Base-by-base conservation (phyloP, 345 rosid species). In the Iberis pinnata region DNA sequence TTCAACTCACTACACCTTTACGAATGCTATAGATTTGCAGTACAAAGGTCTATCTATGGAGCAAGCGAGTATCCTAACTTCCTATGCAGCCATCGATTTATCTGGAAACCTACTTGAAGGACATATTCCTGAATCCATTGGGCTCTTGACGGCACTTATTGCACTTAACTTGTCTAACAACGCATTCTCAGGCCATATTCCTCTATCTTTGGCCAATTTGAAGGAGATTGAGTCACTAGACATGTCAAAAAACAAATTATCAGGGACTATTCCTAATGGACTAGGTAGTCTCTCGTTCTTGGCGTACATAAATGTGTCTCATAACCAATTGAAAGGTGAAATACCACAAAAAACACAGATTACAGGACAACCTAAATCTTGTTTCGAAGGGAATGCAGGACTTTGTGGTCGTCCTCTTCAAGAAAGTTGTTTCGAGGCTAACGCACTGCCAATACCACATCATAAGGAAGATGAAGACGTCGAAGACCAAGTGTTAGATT, bases 371-470 rank as follows among this genome's bases (percentile, higher is more conserved):
- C 0, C 66, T 9, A 17, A 43, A 43, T 61, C 66, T 0, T 61
- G 58, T 0, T 61, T 61, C 13, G 38, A 61, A 42, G 58, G 43
- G 1, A 61, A 51, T 24, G 44, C 51, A 12, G 27, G 58, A 19
- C 58, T 61, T 51, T 61, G 66, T 61, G 66, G 66, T 42, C 51
- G 50, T 12, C 66, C 66, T 22, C 43, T 61, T 0, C 8, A 20
- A 0, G 27, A 51, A 32, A 50, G 0, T n/a, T 61, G 65, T 17
- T 42, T 31, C 5, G 50, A 24, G 5, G 32, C 0, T 31, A 42
- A 9, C 4, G 0, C 25, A 0, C 26, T 50, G 7, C 27, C 43
- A 6, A 32, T 8, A 22, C 26, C 50, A 5, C 43, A 20, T 0
- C 27, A 1, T 1, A 4, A 41, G 8, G 6, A 25, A 9, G 36